Conservation (phyloP, 352 stramenopile genomes). For the Pythium phragmitis region DNA sequence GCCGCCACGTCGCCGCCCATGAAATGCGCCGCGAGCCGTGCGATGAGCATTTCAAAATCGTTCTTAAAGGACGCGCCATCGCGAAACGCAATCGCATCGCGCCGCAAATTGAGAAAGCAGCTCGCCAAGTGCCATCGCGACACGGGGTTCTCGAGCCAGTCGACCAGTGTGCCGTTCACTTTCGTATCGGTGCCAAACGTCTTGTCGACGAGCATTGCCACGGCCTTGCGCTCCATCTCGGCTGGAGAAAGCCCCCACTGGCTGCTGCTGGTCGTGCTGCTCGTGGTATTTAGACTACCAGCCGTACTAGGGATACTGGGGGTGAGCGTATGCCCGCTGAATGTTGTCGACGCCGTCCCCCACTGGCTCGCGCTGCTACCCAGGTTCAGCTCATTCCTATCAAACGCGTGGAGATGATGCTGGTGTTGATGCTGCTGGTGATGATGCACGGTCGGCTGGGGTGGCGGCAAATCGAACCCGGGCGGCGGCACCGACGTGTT, state of each 20-base stretch:
- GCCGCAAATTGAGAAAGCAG: conserved; percentile 7
- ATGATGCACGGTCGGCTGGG: background rate
- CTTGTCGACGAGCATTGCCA: conserved; percentile 12
- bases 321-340: background rate
- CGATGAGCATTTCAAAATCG: conserved; percentile 6
- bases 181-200: conserved; percentile 6
- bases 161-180: conserved; percentile 9
- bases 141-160: conserved; percentile 11
- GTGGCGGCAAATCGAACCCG: background rate
- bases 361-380: conserved; percentile 1
- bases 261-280: background rate
- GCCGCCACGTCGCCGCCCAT: background rate
- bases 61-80: conserved; percentile 1
- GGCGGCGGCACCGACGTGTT: background rate
- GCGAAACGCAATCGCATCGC: conserved; percentile 6
- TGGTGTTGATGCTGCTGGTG: background rate
- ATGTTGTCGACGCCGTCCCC: background rate
- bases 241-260: conserved; percentile 6
- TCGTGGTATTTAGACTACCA: background rate
- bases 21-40: conserved; percentile 5
- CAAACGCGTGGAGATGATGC: background rate
- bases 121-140: conserved; percentile 5
- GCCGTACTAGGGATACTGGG: background rate
- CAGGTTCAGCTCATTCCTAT: background rate
- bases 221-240: conserved; percentile 6